phyloP scores from a whole-genome alignment of 2,329 filamentous ascomycete genomes.

The Calycina herbarum region DNA sequence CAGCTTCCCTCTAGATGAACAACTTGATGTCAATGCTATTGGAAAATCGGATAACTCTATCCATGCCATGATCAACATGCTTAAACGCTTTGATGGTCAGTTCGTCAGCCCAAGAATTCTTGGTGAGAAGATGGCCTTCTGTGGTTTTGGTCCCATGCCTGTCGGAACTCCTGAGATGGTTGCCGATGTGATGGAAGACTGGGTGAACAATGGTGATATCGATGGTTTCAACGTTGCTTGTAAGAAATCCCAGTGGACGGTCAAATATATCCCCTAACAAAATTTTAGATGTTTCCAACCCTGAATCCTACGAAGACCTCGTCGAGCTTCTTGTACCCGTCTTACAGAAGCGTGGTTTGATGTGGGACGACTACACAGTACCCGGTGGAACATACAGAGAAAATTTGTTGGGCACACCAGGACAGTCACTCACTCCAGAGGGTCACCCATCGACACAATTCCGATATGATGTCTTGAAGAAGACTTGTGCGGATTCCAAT shows the following conservation, averaged over 20 bases:
- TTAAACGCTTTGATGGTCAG: constrained; percentile 12
- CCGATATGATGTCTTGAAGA: constrained; percentile 47
- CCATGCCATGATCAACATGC: constrained; percentile 11
- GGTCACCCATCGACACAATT: constrained; percentile 44
- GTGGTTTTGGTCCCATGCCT: constrained; percentile 58
- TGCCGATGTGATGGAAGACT: constrained; percentile 65
- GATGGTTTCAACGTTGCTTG: constrained; percentile 67
- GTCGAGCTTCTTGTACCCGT: constrained; percentile 65
- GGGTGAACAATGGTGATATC: constrained; percentile 67
- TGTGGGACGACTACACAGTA: constrained; percentile 50
- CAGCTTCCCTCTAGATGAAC: constrained; percentile 60
- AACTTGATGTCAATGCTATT: constrained; percentile 43
- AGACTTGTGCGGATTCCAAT: constrained; percentile 14
- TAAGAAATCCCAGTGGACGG: no score
- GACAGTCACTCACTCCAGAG: constrained; percentile 48
- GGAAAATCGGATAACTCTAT: constrained; percentile 31
- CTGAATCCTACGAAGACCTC: constrained; percentile 66
- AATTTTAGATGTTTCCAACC: constrained; percentile 43
- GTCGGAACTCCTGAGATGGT: constrained; percentile 55
- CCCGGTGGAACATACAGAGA: constrained; percentile 59
- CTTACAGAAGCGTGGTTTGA: constrained; percentile 56
- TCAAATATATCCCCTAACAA: no score
- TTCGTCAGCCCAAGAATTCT: constrained; percentile 56
- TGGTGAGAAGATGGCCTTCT: constrained; percentile 65
- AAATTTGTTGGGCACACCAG: constrained; percentile 54